These are phyloP conservation scores for Drechslerella dactyloides DNA, from an alignment of 2,329 filamentous ascomycete genomes.

Conservation along the genomic window DNA sequence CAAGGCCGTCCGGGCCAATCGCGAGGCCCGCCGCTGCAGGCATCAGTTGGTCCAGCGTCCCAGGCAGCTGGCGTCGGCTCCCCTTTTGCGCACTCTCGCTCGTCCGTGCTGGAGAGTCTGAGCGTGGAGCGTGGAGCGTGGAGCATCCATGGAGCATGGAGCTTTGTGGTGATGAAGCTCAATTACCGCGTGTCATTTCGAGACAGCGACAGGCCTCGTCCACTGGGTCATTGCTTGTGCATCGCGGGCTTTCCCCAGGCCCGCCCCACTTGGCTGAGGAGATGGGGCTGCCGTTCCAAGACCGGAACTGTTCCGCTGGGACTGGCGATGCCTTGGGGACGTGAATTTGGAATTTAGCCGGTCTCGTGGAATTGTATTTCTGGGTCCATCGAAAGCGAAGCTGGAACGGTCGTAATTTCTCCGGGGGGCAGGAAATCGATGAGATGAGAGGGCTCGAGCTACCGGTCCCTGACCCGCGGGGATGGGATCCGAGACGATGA, in stretches of 20 bases:
- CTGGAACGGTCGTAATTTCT: slow-evolving; percentile 39
- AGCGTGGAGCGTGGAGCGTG: too few relatives aligned
- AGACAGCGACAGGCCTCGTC: slow-evolving; percentile 29
- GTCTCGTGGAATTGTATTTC: slow-evolving; percentile 28
- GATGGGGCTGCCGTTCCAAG: slow-evolving; percentile 15
- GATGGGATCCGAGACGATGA: slow-evolving; percentile 1
- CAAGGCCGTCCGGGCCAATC: slow-evolving; percentile 47
- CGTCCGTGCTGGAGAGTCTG: too few relatives aligned
- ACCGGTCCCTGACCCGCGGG: slow-evolving; percentile 14
- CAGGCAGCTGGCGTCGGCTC: slow-evolving; percentile 36
- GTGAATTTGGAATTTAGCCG: slow-evolving; percentile 30
- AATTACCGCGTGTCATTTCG: slow-evolving; percentile 9
- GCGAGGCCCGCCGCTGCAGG: not conserved
- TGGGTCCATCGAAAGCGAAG: slow-evolving; percentile 6
- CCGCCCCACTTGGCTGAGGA: slow-evolving; percentile 28
- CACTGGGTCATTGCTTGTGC: slow-evolving; percentile 24
- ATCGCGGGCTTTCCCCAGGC: not conserved
- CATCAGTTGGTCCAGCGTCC: slow-evolving; percentile 22
- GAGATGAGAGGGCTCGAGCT: not conserved
- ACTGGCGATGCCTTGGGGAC: not conserved
- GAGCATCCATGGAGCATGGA: too few relatives aligned
- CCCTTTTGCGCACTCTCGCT: slow-evolving; percentile 31
- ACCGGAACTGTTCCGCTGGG: slow-evolving; percentile 49
- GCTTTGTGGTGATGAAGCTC: not conserved
- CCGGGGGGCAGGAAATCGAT: too few relatives aligned